These are phyloP conservation scores for Raphidocelis subcapitata DNA, from an alignment of 139 green algal species.

Conservation along the genomic window DNA sequence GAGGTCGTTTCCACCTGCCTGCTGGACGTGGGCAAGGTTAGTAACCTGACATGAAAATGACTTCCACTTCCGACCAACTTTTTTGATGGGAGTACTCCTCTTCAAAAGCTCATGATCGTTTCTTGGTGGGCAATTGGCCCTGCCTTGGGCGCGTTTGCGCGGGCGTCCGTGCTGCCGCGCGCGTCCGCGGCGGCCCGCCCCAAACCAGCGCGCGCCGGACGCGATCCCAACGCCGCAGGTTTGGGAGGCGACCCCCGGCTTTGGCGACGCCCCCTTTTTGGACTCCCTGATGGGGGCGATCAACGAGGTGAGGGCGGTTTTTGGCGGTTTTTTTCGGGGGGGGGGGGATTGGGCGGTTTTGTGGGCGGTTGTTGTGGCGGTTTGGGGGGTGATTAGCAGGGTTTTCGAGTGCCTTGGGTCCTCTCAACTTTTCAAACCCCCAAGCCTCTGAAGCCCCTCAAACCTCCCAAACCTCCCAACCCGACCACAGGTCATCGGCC, in stretches of 20 bases:
- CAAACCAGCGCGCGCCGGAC: too few species aligned
- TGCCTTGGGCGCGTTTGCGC: not conserved
- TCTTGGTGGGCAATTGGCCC: not conserved
- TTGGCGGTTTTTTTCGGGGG: too few species aligned
- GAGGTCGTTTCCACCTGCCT: constrained; percentile 86
- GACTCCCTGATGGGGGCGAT: constrained; percentile 89
- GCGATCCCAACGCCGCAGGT: too few species aligned
- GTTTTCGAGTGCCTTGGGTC: not conserved
- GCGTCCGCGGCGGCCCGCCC: too few species aligned
- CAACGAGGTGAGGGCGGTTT: constrained; percentile 72
- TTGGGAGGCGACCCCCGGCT: constrained; percentile 81
- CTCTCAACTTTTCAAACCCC: not conserved
- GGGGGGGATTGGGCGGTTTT: constrained; percentile 7
- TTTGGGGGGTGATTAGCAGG: constrained; percentile 3
- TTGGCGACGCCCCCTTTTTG: constrained; percentile 77
- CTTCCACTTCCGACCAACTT: too few species aligned
- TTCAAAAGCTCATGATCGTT: not conserved
- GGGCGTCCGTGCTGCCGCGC: not conserved
- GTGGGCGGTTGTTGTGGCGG: constrained; percentile 8
- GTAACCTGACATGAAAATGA: not conserved
- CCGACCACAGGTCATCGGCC: constrained; percentile 68
- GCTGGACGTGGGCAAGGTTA: constrained; percentile 82
- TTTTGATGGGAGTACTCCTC: too few species aligned
- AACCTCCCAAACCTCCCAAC: not conserved
- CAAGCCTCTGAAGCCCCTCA: not conserved